These are phyloP conservation scores for Fusarium circinatum DNA, from an alignment of 2,329 filamentous ascomycete genomes.

Conservation along the genomic window DNA sequence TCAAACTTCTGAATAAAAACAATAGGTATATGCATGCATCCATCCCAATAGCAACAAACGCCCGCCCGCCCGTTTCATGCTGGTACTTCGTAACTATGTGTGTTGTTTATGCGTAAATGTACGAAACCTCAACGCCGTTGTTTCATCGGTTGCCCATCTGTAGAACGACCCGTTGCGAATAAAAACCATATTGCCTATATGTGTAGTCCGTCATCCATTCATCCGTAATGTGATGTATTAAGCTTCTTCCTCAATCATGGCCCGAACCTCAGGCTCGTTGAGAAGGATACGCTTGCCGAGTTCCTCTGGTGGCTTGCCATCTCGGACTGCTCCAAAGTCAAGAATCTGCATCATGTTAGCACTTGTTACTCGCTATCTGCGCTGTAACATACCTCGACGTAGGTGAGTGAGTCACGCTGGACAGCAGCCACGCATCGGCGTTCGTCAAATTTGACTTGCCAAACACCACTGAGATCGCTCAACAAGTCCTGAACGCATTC, in stretches of 20 bases:
- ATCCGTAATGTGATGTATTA: slow-evolving; percentile 24
- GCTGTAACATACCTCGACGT: slow-evolving; percentile 82
- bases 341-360: slow-evolving; percentile 73
- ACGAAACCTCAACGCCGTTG: slow-evolving; percentile 39
- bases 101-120: slow-evolving; percentile 38
- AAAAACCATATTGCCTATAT: slow-evolving; percentile 28
- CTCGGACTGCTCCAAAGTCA: slow-evolving; percentile 93
- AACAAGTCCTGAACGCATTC: slow-evolving; percentile 93
- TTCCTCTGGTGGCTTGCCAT: slow-evolving; percentile 81
- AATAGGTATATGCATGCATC: slow-evolving; percentile 44
- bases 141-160: slow-evolving; percentile 30
- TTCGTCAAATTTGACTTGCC: slow-evolving; percentile 99
- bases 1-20: slow-evolving; percentile 28
- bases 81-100: slow-evolving; percentile 37
- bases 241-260: slow-evolving; percentile 59
- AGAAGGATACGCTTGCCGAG: slow-evolving; percentile 82
- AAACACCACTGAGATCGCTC: slow-evolving; percentile 94
- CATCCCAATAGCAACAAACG: slow-evolving; percentile 35
- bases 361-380: neutral
- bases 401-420: slow-evolving; percentile 90
- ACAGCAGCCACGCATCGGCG: slow-evolving; percentile 95
- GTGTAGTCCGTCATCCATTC: neutral
- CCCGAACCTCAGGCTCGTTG: slow-evolving; percentile 65
- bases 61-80: slow-evolving; percentile 40
- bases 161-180: slow-evolving; percentile 19